Evolutionary conservation across 345 rosid species (phyloP), one percentile per base, ranked within the genome.

Genomic region (Microthlaspi erraticum): DNA sequence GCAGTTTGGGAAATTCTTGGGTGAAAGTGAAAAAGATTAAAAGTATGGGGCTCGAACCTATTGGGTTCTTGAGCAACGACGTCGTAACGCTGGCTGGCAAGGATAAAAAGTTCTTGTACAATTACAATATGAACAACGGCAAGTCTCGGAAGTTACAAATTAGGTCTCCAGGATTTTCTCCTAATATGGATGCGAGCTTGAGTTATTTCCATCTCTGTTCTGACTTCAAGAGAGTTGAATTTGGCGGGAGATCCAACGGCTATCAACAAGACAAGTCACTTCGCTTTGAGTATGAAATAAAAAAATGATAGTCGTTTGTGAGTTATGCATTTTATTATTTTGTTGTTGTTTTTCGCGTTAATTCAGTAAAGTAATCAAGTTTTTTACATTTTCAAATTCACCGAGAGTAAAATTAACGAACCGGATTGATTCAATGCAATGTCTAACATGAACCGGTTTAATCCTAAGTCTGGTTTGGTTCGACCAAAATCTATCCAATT

Each of bases 151-250:
- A 43, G 5, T 17, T 68, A 6, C 34, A 68, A 5, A 5, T 55
- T 7, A 54, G 43, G 43, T 0, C 31, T 67, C 53, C 63, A 68
- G 42, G 20, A 1, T 66, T 39, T 11, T 16, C 5, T 1, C 61
- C 60, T 41, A 26, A 1, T 42, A 62, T 67, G 71, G 42, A 31
- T 54, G 12, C n/a, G 17, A 39, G 39, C n/a, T n/a, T n/a, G n/a
- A n/a, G n/a, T n/a, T n/a, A n/a, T n/a, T n/a, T n/a, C n/a, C n/a
- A n/a, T n/a, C n/a, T n/a, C n/a, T n/a, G n/a, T n/a, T n/a, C n/a
- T n/a, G n/a, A n/a, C n/a, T n/a, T n/a, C n/a, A n/a, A n/a, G n/a
- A 66, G 41, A 41, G 51, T 67, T 42, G 43, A 53, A 11, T 41
- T 52, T 52, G 13, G 1, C 4, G 37, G 14, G 8, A 51, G 34